Evolutionary conservation across 1,284 basidiomycete species (phyloP), one percentile per base, ranked within the genome.

Genomic region (Exobasidium rhododendri): DNA sequence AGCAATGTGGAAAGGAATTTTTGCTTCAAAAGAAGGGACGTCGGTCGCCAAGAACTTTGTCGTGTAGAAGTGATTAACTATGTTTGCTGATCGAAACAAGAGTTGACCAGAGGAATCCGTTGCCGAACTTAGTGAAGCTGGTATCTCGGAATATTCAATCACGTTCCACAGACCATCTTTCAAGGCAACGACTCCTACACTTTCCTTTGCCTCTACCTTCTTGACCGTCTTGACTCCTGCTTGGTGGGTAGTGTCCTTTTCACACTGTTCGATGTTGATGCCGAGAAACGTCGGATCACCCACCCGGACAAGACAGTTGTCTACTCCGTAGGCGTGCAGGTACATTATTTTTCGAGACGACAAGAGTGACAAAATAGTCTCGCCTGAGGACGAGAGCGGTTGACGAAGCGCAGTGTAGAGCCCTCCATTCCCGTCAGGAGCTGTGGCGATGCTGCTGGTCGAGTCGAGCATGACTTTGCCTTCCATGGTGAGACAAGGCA

Each of bases 51-150:
- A 85, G 84, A 92, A 98, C 22, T 84, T 81, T 49, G 88, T 88
- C 49, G 94, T 94, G 83, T 97, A 99, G 82, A 97, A 97, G 82
- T 99, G 96, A 83, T 97, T 98, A 77, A 86, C 96, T 78, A 98
- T 97, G 83, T 99, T 99, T 57, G 86, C 96, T 2, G 94, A 94
- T 64, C 94, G 87, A 86, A 94, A 97, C 20, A 86, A 83, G 59
- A 99, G 86, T 43, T 75, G 65, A 52, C 69, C 71, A 65, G 91
- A 87, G 56, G 85, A 82, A 5, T 85, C 70, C 51, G 87, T 85
- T 64, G 85, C 83, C 78, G 91, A 90, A 13, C 93, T 87, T 80
- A 97, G 89, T 69, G 89, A 90, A 66, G 85, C 83, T 7, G 91
- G 88, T 72, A 99, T 92, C 82, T 99, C 96, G 13, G 92, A 94